These are phyloP conservation scores for Xylaria sp. DNA, from an alignment of 2,329 filamentous ascomycete genomes.

Conservation along the genomic window DNA sequence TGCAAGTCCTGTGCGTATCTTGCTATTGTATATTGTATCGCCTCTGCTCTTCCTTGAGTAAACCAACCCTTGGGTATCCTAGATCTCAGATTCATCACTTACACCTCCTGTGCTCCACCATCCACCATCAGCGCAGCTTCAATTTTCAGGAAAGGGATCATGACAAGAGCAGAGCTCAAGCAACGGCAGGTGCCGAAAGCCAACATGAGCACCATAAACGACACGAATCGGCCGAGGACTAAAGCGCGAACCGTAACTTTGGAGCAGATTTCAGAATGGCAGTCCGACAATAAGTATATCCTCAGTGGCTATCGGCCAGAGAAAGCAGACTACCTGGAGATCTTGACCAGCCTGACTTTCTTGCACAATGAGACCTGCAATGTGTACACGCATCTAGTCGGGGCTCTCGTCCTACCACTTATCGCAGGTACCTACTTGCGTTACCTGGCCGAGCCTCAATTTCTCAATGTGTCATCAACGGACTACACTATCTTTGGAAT, in stretches of 20 bases:
- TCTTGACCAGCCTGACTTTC: slow-evolving; percentile 12
- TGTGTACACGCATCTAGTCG: slow-evolving; percentile 23
- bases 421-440: slow-evolving; percentile 11
- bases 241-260: slow-evolving; percentile 15
- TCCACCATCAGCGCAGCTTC: background rate
- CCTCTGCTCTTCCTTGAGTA: no score
- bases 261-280: slow-evolving; percentile 15
- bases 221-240: background rate
- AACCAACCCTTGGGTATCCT: no score
- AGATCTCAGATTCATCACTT: background rate
- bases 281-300: slow-evolving; percentile 24
- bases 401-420: slow-evolving; percentile 22
- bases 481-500: slow-evolving; percentile 25
- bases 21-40: background rate
- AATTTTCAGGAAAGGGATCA: background rate
- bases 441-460: slow-evolving; percentile 15
- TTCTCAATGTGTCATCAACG: slow-evolving; percentile 10
- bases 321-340: slow-evolving; percentile 19
- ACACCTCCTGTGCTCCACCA: background rate
- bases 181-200: slow-evolving; percentile 16
- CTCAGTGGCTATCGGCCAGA: slow-evolving; percentile 22
- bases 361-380: slow-evolving; percentile 29
- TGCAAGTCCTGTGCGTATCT: background rate
- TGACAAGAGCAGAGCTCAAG: slow-evolving; percentile 17
- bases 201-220: background rate